Evolutionary conservation across 2,329 filamentous ascomycete species (phyloP), one percentile per base, ranked within the genome.

Genomic region (Waltergamsia citrina): DNA sequence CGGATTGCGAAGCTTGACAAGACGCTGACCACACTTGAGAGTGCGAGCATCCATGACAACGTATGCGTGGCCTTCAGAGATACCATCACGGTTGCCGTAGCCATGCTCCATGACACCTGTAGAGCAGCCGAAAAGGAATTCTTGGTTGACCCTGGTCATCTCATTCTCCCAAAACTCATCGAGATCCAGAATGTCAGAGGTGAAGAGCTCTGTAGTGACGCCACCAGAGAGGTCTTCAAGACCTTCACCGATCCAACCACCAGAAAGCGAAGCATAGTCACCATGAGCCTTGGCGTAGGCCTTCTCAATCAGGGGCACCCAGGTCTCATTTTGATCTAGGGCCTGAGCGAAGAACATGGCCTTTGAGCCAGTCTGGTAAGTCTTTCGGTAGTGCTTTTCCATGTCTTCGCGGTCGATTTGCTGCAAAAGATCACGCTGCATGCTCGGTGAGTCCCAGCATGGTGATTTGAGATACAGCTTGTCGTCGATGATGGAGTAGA

Each of bases 401-500:
- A 80, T 74, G 33, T 84, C 78, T 33, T 78, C 78, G 35, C 81
- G 74, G 49, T 85, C 82, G 31, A 85, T 77, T 47, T 86, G 79
- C 46, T 86, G 74, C 49, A 86, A 72, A 17, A 86, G 65, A 35
- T 83, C 72, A 25, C 84, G 74, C 49, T 87, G 81, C 52, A 83
- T 71, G 33, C 82, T 78, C 1, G 77, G 80, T 22, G 85, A 83
- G 43, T 93, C 84, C 62, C 85, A 93, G 49, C 83, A 81, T 5
- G 85, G 81, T 2, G 83, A 85, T 39, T 80, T 84, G 14, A 94
- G 71, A 52, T 85, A 93, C 3, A 94, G 68, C 57, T 93, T 93
- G 56, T 94, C 87, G 50, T 94, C 87, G 38, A 94, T 78, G 41
- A 94, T 88, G 38, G 84, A 87, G 46, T 87, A 86, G 37, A 90